phyloP scores from a whole-genome alignment of 192 early-diverging fungal species.

The Globomyces pollinis-pini region DNA sequence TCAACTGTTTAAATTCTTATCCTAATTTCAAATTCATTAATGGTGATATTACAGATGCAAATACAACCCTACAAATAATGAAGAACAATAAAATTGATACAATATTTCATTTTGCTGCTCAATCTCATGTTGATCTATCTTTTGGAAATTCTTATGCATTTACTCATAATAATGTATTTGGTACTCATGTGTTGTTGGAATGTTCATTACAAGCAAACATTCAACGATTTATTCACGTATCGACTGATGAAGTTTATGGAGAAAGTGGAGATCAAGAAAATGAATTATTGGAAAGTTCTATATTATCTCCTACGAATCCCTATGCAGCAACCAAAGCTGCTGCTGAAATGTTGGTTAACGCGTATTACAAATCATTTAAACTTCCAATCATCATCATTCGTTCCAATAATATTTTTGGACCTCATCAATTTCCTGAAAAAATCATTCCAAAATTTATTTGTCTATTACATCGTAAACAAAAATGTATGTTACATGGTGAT shows the following conservation, averaged over 20 bases:
- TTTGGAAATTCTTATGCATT: slow-evolving; percentile 78
- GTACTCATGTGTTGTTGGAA: slow-evolving; percentile 74
- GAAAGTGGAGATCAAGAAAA: slow-evolving; percentile 47
- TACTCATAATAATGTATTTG: slow-evolving; percentile 70
- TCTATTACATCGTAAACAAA: slow-evolving; percentile 43
- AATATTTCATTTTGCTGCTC: slow-evolving; percentile 73
- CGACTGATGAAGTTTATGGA: slow-evolving; percentile 80
- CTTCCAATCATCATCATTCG: slow-evolving; percentile 73
- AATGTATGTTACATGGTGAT: slow-evolving; percentile 68
- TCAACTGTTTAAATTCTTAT: slow-evolving; percentile 32
- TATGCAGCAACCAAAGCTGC: slow-evolving; percentile 84
- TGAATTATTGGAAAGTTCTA: slow-evolving; percentile 51
- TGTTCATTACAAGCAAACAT: slow-evolving; percentile 46
- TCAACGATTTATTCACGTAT: slow-evolving; percentile 65
- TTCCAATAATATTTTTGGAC: slow-evolving; percentile 75
- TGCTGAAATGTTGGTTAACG: slow-evolving; percentile 66
- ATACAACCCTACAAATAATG: slow-evolving; percentile 56
- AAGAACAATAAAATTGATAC: slow-evolving; percentile 61
- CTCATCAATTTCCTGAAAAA: slow-evolving; percentile 77
- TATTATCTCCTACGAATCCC: slow-evolving; percentile 66
- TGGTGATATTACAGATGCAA: slow-evolving; percentile 60
- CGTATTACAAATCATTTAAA: slow-evolving; percentile 70
- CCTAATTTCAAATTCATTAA: slow-evolving; percentile 62
- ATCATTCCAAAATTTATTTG: slow-evolving; percentile 78
- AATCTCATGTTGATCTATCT: slow-evolving; percentile 78